These are phyloP conservation scores for Stenogyne calaminthoides DNA, from an alignment of 305 asterid species.

Conservation along the genomic window DNA sequence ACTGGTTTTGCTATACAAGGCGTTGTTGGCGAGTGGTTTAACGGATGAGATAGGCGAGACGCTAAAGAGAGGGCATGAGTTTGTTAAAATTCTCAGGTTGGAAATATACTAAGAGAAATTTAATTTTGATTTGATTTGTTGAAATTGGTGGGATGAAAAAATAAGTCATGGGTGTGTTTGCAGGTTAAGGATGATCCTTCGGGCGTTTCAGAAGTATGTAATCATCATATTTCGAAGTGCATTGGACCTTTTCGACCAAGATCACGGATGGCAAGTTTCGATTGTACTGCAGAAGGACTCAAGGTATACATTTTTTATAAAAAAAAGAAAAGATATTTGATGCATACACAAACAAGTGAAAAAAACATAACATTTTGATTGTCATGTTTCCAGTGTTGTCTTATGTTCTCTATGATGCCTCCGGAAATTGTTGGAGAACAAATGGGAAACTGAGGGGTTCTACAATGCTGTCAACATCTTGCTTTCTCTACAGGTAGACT, in stretches of 20 bases:
- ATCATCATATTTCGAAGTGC: conserved; percentile 82
- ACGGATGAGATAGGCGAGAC: conserved; percentile 58
- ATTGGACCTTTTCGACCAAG: conserved; percentile 87
- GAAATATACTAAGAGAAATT: background rate
- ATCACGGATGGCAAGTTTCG: conserved; percentile 91
- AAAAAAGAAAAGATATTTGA: background rate
- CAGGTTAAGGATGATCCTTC: conserved; percentile 73
- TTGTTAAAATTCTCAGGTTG: conserved; percentile 71
- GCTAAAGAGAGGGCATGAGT: conserved; percentile 63
- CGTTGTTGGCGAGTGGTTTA: conserved; percentile 67
- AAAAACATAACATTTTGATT: background rate
- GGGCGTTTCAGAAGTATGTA: conserved; percentile 68
- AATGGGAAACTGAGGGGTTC: conserved; percentile 59
- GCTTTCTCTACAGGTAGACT: conserved; percentile 63
- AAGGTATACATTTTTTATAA: conserved; percentile 48
- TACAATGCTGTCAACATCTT: conserved; percentile 80
- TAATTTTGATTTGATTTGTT: background rate
- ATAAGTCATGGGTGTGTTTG: background rate
- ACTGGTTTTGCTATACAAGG: conserved; percentile 79
- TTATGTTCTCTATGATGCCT: conserved; percentile 77
- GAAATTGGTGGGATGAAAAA: background rate
- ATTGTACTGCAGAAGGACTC: conserved; percentile 84
- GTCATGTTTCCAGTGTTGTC: conserved; percentile 61
- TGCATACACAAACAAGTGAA: background rate
- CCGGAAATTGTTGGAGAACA: conserved; percentile 73